These are phyloP conservation scores for Saccharomyces pastorianus DNA, from an alignment of 1,139 yeast species.

Conservation along the genomic window DNA sequence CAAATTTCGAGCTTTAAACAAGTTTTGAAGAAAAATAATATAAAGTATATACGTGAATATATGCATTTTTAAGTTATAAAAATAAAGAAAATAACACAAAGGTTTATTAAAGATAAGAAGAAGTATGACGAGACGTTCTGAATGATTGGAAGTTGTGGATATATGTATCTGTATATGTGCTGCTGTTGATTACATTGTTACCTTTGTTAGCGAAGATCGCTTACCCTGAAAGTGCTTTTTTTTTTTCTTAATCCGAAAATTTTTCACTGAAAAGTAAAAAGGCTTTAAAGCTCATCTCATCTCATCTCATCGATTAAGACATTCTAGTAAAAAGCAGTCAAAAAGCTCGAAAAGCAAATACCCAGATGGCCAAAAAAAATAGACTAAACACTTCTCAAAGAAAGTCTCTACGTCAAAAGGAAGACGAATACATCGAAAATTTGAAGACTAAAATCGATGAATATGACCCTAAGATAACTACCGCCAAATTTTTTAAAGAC, in stretches of 20 bases:
- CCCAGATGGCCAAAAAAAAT: conserved; percentile 37
- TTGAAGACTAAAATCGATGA: conserved; percentile 44
- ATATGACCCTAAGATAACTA: conserved; percentile 37
- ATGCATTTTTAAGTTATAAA: background rate
- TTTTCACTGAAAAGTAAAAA: conserved; percentile 7
- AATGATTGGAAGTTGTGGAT: too few relatives aligned
- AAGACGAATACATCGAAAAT: conserved; percentile 39
- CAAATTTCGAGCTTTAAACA: background rate
- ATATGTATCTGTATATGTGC: too few relatives aligned
- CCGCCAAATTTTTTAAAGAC: conserved; percentile 46
- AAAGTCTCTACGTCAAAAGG: conserved; percentile 35
- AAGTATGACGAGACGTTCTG: too few relatives aligned
- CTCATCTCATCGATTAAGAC: conserved; percentile 10
- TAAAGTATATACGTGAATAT: background rate
- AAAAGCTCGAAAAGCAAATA: background rate
- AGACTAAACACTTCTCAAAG: conserved; percentile 37
- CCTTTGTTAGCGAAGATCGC: too few relatives aligned
- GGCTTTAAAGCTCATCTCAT: conserved; percentile 18
- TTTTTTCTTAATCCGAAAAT: background rate
- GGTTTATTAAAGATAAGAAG: too few relatives aligned
- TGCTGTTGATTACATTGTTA: too few relatives aligned
- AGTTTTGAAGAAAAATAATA: background rate
- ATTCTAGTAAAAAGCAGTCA: background rate
- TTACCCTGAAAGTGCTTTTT: too few relatives aligned
- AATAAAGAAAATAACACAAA: too few relatives aligned